These are phyloP conservation scores for Mercurialis annua DNA, from an alignment of 345 rosid genomes.

Conservation along the genomic window DNA sequence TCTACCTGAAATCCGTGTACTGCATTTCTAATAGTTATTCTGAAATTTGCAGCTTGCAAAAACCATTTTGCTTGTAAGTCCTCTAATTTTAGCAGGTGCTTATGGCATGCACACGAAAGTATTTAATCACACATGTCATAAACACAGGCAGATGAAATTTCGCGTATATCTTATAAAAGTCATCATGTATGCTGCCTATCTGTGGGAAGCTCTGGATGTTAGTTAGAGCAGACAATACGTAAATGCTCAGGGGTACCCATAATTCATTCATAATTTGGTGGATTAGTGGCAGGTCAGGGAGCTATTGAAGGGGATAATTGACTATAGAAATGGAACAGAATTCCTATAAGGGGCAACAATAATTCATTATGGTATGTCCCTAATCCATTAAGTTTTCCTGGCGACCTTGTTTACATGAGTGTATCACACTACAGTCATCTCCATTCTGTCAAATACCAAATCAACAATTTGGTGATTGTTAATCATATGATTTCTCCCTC, in stretches of 20 bases:
- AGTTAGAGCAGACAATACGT: slow-evolving; percentile 17
- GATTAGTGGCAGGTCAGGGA: slow-evolving; percentile 77
- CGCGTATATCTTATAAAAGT: background rate
- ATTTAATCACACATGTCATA: no score
- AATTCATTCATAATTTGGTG: slow-evolving; percentile 48
- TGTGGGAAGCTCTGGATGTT: slow-evolving; percentile 17
- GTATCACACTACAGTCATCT: slow-evolving; percentile 17
- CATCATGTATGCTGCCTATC: slow-evolving; percentile 6
- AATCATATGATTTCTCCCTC: slow-evolving; percentile 43
- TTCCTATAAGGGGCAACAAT: slow-evolving; percentile 45
- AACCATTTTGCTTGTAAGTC: background rate
- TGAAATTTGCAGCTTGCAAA: no score
- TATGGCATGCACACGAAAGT: background rate
- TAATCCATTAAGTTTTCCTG: slow-evolving; percentile 31
- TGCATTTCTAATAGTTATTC: background rate
- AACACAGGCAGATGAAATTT: background rate
- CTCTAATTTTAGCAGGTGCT: background rate
- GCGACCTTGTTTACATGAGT: slow-evolving; percentile 21
- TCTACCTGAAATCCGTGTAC: background rate
- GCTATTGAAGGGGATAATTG: slow-evolving; percentile 69
- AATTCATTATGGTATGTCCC: slow-evolving; percentile 58
- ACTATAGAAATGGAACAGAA: slow-evolving; percentile 42
- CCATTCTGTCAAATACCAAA: slow-evolving; percentile 16
- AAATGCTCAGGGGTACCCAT: slow-evolving; percentile 23
- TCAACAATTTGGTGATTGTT: slow-evolving; percentile 26